These are phyloP conservation scores for Adiantum capillusveneris DNA, from an alignment of 75 land plant species.

Conservation along the genomic window DNA sequence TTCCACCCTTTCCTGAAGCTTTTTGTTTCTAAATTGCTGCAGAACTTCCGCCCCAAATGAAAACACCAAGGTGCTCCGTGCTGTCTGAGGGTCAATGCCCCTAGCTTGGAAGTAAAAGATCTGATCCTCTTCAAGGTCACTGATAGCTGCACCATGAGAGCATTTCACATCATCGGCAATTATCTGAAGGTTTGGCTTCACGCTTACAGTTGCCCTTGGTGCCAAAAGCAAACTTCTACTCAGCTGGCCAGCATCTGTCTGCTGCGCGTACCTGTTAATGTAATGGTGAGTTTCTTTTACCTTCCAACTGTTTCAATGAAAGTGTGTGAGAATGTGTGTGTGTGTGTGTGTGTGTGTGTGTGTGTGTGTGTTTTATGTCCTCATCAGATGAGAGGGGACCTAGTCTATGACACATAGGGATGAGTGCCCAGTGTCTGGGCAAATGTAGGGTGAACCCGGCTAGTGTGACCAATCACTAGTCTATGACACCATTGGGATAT, in stretches of 20 bases:
- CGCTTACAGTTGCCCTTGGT: conserved; percentile 80
- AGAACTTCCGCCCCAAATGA: conserved; percentile 89
- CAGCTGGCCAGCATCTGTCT: conserved; percentile 97
- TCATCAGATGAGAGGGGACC: too few relatives aligned
- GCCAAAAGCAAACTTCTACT: conserved; percentile 76
- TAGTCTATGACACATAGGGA: too few relatives aligned
- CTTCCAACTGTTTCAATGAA: too few relatives aligned
- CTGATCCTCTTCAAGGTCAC: conserved; percentile 87
- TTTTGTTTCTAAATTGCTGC: conserved; percentile 28
- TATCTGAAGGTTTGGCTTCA: conserved; percentile 93
- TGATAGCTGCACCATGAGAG: conserved; percentile 96
- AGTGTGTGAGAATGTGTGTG: too few relatives aligned
- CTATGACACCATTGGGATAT: too few relatives aligned
- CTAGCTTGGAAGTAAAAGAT: conserved; percentile 88
- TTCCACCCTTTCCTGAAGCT: conserved; percentile 40
- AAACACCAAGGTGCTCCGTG: conserved; percentile 70
- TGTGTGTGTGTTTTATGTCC: too few relatives aligned
- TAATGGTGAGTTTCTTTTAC: too few relatives aligned
- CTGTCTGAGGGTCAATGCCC: conserved; percentile 73
- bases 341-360: too few relatives aligned
- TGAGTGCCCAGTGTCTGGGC: too few relatives aligned
- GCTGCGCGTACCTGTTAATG: conserved; percentile 80
- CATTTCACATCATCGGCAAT: conserved; percentile 97
- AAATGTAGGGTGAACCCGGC: too few relatives aligned
- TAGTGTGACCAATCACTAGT: too few relatives aligned